Evolutionary conservation across 805 yeast genomes (phyloP), one percentile per base, ranked within the genome.

Genomic region (Kodamaea sagamina): DNA sequence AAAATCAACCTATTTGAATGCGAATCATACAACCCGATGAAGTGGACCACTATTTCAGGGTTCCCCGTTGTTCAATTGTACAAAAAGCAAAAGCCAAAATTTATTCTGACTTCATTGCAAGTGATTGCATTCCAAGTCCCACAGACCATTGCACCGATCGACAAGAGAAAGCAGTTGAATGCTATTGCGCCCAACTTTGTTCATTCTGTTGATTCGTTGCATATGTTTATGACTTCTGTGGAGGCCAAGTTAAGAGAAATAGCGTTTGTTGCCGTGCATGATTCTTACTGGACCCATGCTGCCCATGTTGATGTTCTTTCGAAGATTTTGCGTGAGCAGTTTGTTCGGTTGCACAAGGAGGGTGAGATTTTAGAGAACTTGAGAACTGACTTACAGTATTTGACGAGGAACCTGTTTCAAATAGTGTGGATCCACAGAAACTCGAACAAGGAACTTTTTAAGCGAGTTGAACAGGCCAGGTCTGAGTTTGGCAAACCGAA

Each of bases 141-240:
- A n/a, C 37, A 49, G 2, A 39, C 40, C 16, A 28, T 55, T 5
- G 56, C 67, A 1, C 58, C 59, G 4, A 58, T 65, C 29, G 59
- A 63, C 43, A 41, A 31, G 18, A 38, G 49, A 17, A 68, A 62
- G 43, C 74, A 68, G 44, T 17, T 55, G 29, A 66, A 63, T 46
- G 74, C 63, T 8, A 55, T 71, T 5, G 72, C 76, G 0, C 75
- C 76, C 3, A 71, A 71, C 42, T 71, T 65, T 47, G 63, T 71
- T 34, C 76, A 71, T 46, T 68, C 73, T 8, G 44, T 71, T 8
- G 76, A 71, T 47, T 62, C 75, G 2, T 53, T 61, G 3, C 76
- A 71, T 45, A 54, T 71, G 55, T 44, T 57, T 19, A 59, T 69
- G 63, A 68, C 75, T 1, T 54, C 65, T 31, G 36, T 59, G 22